Conservation (phyloP, 345 rosid genomes). For the Clausena lansium region DNA sequence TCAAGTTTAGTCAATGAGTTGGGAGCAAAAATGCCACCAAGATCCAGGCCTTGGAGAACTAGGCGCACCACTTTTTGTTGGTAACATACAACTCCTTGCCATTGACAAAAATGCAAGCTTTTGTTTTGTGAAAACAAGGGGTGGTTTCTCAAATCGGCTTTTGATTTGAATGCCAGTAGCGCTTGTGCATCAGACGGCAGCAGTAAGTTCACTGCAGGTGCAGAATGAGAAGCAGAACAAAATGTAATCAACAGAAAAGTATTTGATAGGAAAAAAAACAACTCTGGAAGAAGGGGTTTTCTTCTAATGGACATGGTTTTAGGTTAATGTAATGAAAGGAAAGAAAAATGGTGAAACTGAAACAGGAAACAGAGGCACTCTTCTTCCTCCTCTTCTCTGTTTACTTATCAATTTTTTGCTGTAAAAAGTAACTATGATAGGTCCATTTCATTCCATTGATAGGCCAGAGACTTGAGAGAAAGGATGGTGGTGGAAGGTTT, state of each 20-base stretch:
- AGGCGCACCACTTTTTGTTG: slow-evolving; percentile 54
- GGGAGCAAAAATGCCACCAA: slow-evolving; percentile 60
- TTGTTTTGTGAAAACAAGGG: slow-evolving; percentile 37
- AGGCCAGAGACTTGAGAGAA: background rate
- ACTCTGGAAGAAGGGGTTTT: slow-evolving; percentile 14
- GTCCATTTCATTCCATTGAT: slow-evolving; percentile 7
- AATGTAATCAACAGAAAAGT: slow-evolving; percentile 16
- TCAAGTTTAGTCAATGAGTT: slow-evolving; percentile 58
- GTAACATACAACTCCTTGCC: slow-evolving; percentile 72
- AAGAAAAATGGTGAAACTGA: background rate
- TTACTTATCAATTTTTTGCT: background rate
- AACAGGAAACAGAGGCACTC: background rate
- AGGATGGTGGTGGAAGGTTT: slow-evolving; percentile 22
- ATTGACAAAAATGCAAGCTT: slow-evolving; percentile 47
- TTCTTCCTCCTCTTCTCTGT: background rate
- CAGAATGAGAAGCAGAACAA: slow-evolving; percentile 11
- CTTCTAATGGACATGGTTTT: slow-evolving; percentile 27
- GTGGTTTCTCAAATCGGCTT: slow-evolving; percentile 54
- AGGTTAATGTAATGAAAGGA: slow-evolving; percentile 3
- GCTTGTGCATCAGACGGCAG: slow-evolving; percentile 51
- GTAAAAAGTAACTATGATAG: background rate
- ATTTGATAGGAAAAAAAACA: slow-evolving; percentile 16
- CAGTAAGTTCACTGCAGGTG: slow-evolving; percentile 7
- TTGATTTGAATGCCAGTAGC: slow-evolving; percentile 66
- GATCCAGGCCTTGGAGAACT: slow-evolving; percentile 50